Evolutionary conservation across 2,329 filamentous ascomycete species (phyloP).

Genomic region (Neonectria magnoliae): DNA sequence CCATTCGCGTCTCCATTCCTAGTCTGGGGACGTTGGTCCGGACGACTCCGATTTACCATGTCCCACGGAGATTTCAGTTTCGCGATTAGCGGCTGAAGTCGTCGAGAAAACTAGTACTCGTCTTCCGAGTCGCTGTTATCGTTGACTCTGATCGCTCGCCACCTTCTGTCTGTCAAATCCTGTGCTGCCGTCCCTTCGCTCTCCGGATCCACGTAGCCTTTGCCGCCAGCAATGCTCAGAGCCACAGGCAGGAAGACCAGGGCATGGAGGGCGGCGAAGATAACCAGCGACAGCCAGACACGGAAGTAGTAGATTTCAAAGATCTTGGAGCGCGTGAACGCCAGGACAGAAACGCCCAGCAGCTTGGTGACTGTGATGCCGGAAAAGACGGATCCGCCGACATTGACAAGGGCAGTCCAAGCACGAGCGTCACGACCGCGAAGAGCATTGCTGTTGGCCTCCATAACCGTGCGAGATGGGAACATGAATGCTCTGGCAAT

Average conservation of each 20-base stretch:
- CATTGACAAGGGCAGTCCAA: slow-evolving; percentile 94
- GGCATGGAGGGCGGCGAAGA: slow-evolving; percentile 89
- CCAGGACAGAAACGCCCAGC: slow-evolving; percentile 88
- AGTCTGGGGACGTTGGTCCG: background rate
- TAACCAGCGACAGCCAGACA: slow-evolving; percentile 90
- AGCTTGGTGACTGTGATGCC: slow-evolving; percentile 97
- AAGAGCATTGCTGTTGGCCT: slow-evolving; percentile 78
- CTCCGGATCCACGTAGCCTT: slow-evolving; percentile 88
- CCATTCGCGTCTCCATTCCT: background rate
- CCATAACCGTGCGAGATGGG: slow-evolving; percentile 83
- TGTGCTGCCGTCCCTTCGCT: slow-evolving; percentile 89
- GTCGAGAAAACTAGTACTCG: slow-evolving; percentile 52
- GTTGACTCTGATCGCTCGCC: slow-evolving; percentile 80
- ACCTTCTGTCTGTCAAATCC: slow-evolving; percentile 82
- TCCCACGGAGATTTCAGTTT: background rate
- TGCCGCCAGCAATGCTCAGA: slow-evolving; percentile 84
- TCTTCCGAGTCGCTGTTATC: slow-evolving; percentile 81
- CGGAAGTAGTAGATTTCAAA: slow-evolving; percentile 99
- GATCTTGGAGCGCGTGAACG: slow-evolving; percentile 96
- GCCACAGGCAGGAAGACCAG: slow-evolving; percentile 92
- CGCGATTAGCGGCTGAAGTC: slow-evolving; percentile 7
- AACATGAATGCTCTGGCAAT: slow-evolving; percentile 97
- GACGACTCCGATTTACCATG: background rate
- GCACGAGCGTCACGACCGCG: slow-evolving; percentile 84
- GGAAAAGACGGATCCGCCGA: slow-evolving; percentile 92